These are phyloP conservation scores for Ulmus americana DNA, from an alignment of 331 rosid species.

Conservation along the genomic window DNA sequence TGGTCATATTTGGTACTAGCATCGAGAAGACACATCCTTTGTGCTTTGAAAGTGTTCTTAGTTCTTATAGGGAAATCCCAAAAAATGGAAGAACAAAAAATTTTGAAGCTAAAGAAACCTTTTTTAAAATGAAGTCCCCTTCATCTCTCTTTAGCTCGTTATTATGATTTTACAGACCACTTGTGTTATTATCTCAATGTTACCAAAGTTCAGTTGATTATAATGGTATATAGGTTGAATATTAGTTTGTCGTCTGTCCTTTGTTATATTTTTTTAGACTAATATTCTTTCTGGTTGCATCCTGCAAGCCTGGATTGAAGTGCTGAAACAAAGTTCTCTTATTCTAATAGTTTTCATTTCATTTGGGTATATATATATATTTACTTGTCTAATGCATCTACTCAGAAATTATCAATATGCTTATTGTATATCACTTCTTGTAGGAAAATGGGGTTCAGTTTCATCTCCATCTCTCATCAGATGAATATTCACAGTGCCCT, in stretches of 20 bases:
- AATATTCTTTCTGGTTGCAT: neutral
- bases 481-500: conserved; percentile 38
- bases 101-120: neutral
- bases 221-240: neutral
- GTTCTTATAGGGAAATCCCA: neutral
- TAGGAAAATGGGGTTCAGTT: conserved; percentile 53
- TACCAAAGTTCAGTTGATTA: neutral
- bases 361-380: neutral
- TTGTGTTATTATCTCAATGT: neutral
- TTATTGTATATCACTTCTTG: conserved; percentile 19
- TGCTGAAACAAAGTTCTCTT: neutral
- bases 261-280: neutral
- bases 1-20: too few relatives aligned
- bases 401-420: neutral
- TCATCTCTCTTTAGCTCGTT: neutral
- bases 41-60: too few relatives aligned
- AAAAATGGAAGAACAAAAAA: neutral
- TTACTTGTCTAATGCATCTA: conserved; percentile 7
- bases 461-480: conserved; percentile 59
- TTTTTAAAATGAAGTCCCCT: neutral
- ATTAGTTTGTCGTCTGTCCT: neutral
- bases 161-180: neutral
- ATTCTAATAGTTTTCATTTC: neutral
- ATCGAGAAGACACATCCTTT: too few relatives aligned
- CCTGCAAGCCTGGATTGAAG: neutral